Percentiles rank a stretch among this genome's conserved stretches.
Evolutionary conservation across 495 filamentous ascomycete genomes (phyloP).

Genomic region (Staphylotrichum longicolle): DNA sequence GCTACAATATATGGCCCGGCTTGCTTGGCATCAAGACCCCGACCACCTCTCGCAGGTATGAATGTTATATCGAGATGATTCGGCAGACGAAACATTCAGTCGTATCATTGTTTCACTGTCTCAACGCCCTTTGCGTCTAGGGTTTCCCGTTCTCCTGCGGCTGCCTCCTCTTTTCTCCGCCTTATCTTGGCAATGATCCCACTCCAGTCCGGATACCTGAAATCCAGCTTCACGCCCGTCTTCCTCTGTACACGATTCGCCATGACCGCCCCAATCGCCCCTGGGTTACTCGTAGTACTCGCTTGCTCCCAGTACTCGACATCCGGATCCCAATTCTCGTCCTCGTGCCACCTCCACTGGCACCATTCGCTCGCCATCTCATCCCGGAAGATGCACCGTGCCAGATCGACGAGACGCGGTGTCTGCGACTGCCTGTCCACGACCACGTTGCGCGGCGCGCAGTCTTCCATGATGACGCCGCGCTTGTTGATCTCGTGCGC

Average conservation of each 20-base stretch:
- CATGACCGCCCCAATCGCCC: conserved; percentile 11
- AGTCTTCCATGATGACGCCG: conserved; percentile 13
- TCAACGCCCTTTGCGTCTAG: conserved; percentile 2
- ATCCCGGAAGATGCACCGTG: conserved; percentile 11
- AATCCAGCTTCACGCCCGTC: conserved; percentile 11
- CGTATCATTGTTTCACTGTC: conserved; percentile 3
- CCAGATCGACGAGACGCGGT: conserved; percentile 16
- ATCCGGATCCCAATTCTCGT: conserved; percentile 17
- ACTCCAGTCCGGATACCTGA: conserved; percentile 11
- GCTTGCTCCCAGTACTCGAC: conserved; percentile 16
- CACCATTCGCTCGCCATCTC: conserved; percentile 13
- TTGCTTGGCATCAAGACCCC: too few relatives aligned
- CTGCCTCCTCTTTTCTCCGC: conserved; percentile 12
- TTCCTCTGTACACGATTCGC: conserved; percentile 6
- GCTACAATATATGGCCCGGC: too few relatives aligned
- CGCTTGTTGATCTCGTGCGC: conserved; percentile 15
- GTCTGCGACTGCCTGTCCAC: conserved; percentile 15
- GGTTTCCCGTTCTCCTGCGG: neutral
- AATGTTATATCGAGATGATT: conserved; percentile 9
- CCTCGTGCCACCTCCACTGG: conserved; percentile 5
- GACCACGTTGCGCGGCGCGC: conserved; percentile 14
- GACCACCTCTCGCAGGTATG: neutral
- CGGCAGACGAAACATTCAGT: conserved; percentile 5
- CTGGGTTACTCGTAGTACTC: conserved; percentile 8
- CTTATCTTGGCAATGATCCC: conserved; percentile 6